Conservation (phyloP, 176 grass and related monocot genomes). For the Oryza nivara region DNA sequence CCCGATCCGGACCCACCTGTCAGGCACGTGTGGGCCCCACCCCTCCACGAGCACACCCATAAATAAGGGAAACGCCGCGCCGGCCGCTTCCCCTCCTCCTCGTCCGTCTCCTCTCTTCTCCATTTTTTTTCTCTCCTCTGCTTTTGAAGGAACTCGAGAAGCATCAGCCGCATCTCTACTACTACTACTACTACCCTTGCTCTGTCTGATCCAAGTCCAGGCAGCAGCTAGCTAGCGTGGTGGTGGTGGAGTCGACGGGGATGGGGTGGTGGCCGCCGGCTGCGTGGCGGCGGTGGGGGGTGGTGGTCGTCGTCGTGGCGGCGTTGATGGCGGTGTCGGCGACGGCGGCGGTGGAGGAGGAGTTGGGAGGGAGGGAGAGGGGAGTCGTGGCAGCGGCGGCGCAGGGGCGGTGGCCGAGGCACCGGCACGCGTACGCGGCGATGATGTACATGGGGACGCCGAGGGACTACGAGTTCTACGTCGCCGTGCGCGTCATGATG, state of each 20-base stretch:
- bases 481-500: slow-evolving; percentile 96
- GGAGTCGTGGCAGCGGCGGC: slow-evolving; percentile 9
- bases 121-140: neutral
- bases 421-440: slow-evolving; percentile 85
- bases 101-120: too few species aligned
- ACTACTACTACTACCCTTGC: neutral
- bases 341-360: neutral
- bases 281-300: neutral
- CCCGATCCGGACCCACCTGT: fast-evolving
- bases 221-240: neutral
- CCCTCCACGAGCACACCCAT: neutral
- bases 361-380: neutral
- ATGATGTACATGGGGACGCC: slow-evolving; percentile 99
- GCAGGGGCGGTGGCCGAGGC: slow-evolving; percentile 26
- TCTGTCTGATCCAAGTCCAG: neutral
- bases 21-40: neutral
- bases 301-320: slow-evolving; percentile 10
- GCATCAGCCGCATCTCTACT: neutral
- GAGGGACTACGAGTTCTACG: slow-evolving; percentile 99
- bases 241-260: neutral
- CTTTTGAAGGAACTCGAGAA: slow-evolving; percentile 31
- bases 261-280: slow-evolving; percentile 34
- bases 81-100: neutral
- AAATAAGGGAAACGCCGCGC: slow-evolving; percentile 34
- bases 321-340: neutral